Evolutionary conservation across 768 basidiomycete species (phyloP), one percentile per base, ranked within the genome.

Genomic region (Rhodotorula taiwanensis): DNA sequence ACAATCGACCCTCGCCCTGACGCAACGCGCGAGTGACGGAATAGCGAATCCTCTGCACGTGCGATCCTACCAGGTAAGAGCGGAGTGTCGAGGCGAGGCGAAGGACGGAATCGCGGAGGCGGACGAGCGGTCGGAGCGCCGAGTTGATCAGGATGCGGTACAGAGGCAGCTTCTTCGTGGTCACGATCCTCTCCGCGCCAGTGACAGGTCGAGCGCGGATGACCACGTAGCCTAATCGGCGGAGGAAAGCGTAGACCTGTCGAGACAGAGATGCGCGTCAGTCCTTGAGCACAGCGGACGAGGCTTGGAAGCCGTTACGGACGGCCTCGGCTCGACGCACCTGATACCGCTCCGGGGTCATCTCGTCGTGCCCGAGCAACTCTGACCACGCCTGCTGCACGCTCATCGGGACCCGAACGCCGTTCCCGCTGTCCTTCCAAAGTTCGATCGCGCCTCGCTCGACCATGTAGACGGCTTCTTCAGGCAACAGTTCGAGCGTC

Each of bases 401-500:
- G 54, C 83, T 50, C 51, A 52, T 52, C 23, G 51, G 51, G 6
- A 52, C 51, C 23, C 51, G 21, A 8, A 14, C 23, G 6, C 51
- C 48, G 21, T 28, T 54, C 16, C 30, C 58, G 10, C 4, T 33
- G 64, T 83, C 78, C 72, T 84, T 86, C 82, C 86, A 91, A 72
- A 91, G 91, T 66, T 88, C 87, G 66, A 97, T 77, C 4, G 86
- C 81, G 0, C 95, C 94, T 47, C 93, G 79, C 76, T 98, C 95
- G 49, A 94, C 81, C 36, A 98, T 82, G 78, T 97, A 98, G 23
- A 99, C 80, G 0, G 89, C 84, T 77, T 99, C 95, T 77, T 99
- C 95, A 0, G 95, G 95, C 4, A 99, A 80, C 0, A 99, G 80
- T 72, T 97, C 91, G 23, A 89, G 77, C 31, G 84, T 78, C 74